Evolutionary conservation across 1,139 yeast genomes (phyloP), one percentile per base, ranked within the genome.

Genomic region (Blastobotrys arbuscula): DNA sequence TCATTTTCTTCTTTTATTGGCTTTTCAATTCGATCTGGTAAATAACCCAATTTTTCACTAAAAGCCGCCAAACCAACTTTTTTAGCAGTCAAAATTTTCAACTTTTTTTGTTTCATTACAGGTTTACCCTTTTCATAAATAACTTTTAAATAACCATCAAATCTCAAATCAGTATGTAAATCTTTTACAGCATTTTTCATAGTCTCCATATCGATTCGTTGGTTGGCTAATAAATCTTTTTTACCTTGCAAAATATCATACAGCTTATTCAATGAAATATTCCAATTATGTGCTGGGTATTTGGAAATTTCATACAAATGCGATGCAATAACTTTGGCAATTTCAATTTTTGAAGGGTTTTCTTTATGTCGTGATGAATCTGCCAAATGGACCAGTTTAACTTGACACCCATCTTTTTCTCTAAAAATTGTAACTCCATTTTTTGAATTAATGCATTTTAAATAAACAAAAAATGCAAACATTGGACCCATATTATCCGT

Each of bases 351-450:
- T 19, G 23, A 9, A 3, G 39, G 39, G 26, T n/a, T 18, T n/a
- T 30, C 23, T 33, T 42, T 31, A 3, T n/a, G 28, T 19, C 18
- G 13, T 15, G 24, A 5, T 9, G 35, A 36, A n/a, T 26, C 37
- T 24, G 18, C 19, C 13, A 36, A 19, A 19, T 36, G 39, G 16
- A 13, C 16, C 21, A 36, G 8, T 24, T 36, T 36, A 4, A 36
- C 39, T 19, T 36, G 39, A 24, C 39, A 36, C 3, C 39, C 37
- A 44, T 38, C 24, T 20, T 18, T 19, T 19, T 44, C 47, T n/a
- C 23, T 19, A 31, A 35, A 43, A 24, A 44, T n/a, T 8, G 39
- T 26, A 26, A 44, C 42, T 8, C 38, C 42, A 21, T 39, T 44
- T 15, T 26, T 38, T 38, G n/a, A 16, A 16, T 44, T 21, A 16